These are phyloP conservation scores for Leersia perrieri DNA, from an alignment of 176 grass and related monocot genomes.

Conservation along the genomic window DNA sequence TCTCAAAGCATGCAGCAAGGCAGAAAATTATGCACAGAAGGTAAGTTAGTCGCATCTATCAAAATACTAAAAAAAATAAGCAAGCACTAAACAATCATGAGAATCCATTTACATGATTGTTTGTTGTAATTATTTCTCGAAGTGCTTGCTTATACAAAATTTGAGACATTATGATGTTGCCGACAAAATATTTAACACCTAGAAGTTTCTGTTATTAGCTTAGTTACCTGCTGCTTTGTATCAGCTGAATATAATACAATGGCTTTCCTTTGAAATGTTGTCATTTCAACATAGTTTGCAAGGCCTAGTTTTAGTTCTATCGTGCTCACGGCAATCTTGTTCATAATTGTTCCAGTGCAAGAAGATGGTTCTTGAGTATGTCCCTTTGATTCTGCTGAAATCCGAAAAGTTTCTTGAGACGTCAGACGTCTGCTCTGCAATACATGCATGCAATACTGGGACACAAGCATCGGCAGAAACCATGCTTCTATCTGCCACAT, in stretches of 20 bases:
- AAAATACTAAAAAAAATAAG: neutral
- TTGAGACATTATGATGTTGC: neutral
- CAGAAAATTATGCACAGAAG: conserved; percentile 35
- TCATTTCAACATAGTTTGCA: neutral
- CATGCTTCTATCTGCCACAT: conserved; percentile 16
- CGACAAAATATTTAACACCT: neutral
- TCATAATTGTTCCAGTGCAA: conserved; percentile 52
- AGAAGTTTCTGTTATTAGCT: neutral
- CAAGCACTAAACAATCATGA: neutral
- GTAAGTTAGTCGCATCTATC: neutral
- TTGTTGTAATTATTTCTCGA: neutral
- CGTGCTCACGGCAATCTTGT: neutral
- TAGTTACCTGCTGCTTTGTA: neutral
- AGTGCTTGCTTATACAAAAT: neutral
- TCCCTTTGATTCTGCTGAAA: conserved; percentile 46
- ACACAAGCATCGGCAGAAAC: conserved; percentile 17
- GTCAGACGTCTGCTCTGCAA: conserved; percentile 51
- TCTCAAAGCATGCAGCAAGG: conserved; percentile 50
- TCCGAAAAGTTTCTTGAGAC: conserved; percentile 53
- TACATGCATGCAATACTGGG: conserved; percentile 58
- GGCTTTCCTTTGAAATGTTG: neutral
- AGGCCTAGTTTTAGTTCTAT: neutral
- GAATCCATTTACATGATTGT: neutral
- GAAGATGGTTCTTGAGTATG: conserved; percentile 46
- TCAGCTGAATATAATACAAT: neutral